Evolutionary conservation across 768 basidiomycete genomes (phyloP).

Genomic region (Pisolithus sp.): DNA sequence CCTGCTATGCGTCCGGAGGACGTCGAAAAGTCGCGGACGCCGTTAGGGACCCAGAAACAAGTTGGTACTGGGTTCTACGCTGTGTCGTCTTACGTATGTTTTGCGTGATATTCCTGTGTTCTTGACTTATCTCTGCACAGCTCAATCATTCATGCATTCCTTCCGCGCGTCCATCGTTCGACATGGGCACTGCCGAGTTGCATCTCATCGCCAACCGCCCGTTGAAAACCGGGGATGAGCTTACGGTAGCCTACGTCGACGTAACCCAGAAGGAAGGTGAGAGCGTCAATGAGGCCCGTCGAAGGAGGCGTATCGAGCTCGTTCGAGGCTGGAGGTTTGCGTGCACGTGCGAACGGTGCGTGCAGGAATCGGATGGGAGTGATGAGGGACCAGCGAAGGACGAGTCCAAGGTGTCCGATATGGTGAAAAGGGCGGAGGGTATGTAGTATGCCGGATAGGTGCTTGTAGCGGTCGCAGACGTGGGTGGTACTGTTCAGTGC

Average conservation of each 20-base stretch:
- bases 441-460: conserved; percentile 7
- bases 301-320: conserved; percentile 64
- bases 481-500: neutral
- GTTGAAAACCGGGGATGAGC: conserved; percentile 68
- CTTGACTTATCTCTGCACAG: conserved; percentile 18
- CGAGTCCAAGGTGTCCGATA: conserved; percentile 42
- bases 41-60: conserved; percentile 68
- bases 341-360: conserved; percentile 64
- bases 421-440: conserved; percentile 27
- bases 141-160: conserved; percentile 73
- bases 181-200: conserved; percentile 59
- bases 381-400: conserved; percentile 38
- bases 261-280: conserved; percentile 51
- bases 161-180: conserved; percentile 58
- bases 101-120: neutral
- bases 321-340: conserved; percentile 80
- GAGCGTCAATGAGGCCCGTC: conserved; percentile 46
- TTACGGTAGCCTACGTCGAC: conserved; percentile 74
- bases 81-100: conserved; percentile 63
- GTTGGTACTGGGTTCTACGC: conserved; percentile 71
- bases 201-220: conserved; percentile 60
- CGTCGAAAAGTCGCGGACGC: conserved; percentile 68
- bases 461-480: neutral
- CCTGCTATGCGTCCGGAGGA: conserved; percentile 57
- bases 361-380: conserved; percentile 39